Evolutionary conservation across 1,284 basidiomycete genomes (phyloP).

Genomic region (Pseudozyma tsukubaensis): DNA sequence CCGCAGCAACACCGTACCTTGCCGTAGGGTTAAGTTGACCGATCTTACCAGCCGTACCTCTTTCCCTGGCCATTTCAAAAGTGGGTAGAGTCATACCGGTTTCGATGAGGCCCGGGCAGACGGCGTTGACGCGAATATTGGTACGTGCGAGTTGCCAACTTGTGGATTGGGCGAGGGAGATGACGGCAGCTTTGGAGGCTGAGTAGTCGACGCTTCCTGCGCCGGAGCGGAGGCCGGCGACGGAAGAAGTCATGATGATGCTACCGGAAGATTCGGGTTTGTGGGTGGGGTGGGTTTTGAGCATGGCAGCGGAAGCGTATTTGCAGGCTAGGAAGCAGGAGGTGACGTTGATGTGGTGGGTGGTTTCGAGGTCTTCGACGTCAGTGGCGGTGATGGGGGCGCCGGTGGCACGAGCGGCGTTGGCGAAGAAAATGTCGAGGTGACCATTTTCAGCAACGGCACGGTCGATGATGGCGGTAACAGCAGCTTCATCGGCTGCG

Average conservation of each 20-base stretch:
- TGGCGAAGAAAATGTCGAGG: conserved; percentile 93
- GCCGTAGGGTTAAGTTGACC: conserved; percentile 87
- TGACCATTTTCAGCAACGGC: conserved; percentile 83
- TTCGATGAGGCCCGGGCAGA: conserved; percentile 91
- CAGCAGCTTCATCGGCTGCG: conserved; percentile 81
- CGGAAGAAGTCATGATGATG: conserved; percentile 92
- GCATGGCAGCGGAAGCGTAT: conserved; percentile 84
- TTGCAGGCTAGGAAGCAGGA: conserved; percentile 94
- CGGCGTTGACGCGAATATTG: conserved; percentile 86
- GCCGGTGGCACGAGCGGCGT: conserved; percentile 72
- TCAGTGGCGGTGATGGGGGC: conserved; percentile 74
- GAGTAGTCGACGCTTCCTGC: conserved; percentile 86
- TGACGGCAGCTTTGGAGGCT: conserved; percentile 70
- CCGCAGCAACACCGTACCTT: conserved; percentile 72
- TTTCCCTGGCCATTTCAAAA: conserved; percentile 81
- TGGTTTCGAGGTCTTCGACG: conserved; percentile 78
- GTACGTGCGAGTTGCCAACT: conserved; percentile 83
- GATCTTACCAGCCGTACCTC: conserved; percentile 80
- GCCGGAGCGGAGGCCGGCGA: conserved; percentile 85
- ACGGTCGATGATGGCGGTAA: conserved; percentile 77
- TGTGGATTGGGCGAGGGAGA: conserved; percentile 84
- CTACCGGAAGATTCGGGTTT: conserved; percentile 78
- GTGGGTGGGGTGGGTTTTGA: conserved; percentile 73
- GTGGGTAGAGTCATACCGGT: conserved; percentile 83
- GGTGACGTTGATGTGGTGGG: conserved; percentile 82